Evolutionary conservation across 2,329 filamentous ascomycete species (phyloP).

Genomic region (Raffaelea ambrosiae): DNA sequence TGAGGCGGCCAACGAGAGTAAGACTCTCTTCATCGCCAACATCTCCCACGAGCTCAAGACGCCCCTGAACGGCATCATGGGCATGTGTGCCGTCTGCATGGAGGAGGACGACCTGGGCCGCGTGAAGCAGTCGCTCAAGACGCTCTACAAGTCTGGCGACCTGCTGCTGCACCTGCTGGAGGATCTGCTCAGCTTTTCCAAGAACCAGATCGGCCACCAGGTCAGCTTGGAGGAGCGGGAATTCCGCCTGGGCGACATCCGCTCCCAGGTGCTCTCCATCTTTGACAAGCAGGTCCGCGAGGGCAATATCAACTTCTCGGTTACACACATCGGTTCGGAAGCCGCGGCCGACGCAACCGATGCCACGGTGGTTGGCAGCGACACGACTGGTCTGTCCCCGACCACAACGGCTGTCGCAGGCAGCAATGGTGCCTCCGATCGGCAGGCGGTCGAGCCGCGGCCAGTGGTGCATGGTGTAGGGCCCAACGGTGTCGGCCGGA

Average conservation of each 20-base stretch:
- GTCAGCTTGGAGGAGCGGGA: slow-evolving; percentile 76
- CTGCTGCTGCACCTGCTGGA: slow-evolving; percentile 78
- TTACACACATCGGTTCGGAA: slow-evolving; percentile 57
- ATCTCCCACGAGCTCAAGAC: slow-evolving; percentile 86
- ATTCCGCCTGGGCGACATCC: slow-evolving; percentile 76
- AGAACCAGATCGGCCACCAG: slow-evolving; percentile 86
- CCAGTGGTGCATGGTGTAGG: slow-evolving; percentile 50
- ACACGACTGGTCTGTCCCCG: background rate
- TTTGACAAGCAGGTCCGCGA: slow-evolving; percentile 87
- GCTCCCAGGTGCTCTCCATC: slow-evolving; percentile 72
- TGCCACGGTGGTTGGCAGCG: background rate
- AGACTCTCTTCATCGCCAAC: slow-evolving; percentile 95
- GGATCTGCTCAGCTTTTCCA: slow-evolving; percentile 85
- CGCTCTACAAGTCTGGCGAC: slow-evolving; percentile 84
- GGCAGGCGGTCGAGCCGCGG: slow-evolving; percentile 10
- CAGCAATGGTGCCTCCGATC: slow-evolving; percentile 15
- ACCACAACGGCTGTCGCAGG: background rate
- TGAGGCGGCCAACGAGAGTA: slow-evolving; percentile 92
- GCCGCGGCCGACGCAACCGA: background rate
- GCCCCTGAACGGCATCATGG: slow-evolving; percentile 88
- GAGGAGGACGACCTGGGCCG: slow-evolving; percentile 72
- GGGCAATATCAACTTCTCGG: slow-evolving; percentile 62
- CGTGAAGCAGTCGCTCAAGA: slow-evolving; percentile 76
- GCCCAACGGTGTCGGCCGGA: slow-evolving; percentile 54
- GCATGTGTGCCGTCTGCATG: slow-evolving; percentile 91